Conservation (phyloP, 2,329 filamentous ascomycete species). For the Pseudogymnoascus sp. region DNA sequence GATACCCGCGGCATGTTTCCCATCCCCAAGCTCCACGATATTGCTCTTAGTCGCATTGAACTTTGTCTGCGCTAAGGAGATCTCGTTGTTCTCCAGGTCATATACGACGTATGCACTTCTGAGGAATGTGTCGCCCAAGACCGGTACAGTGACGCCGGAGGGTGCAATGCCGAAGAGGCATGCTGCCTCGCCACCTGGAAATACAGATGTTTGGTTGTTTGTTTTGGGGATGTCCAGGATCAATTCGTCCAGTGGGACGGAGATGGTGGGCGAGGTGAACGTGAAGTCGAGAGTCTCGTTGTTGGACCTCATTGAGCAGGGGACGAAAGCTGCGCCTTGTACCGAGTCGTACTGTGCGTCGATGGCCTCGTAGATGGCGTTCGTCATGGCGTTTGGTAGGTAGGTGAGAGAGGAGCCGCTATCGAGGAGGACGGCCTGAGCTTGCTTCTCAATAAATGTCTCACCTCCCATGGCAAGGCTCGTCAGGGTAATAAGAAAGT, state of each 20-base stretch:
- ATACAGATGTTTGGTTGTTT: conserved; percentile 40
- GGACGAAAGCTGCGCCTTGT: conserved; percentile 51
- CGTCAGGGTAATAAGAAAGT: conserved; percentile 65
- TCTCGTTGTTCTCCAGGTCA: conserved; percentile 62
- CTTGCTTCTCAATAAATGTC: conserved; percentile 39
- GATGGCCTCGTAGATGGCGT: conserved; percentile 49
- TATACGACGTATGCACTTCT: conserved; percentile 70
- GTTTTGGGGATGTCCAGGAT: conserved; percentile 43
- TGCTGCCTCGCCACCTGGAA: conserved; percentile 44
- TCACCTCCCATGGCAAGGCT: conserved; percentile 39
- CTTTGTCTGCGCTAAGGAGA: conserved; percentile 60
- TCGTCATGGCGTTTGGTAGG: conserved; percentile 48
- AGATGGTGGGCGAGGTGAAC: conserved; percentile 47
- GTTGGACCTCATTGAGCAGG: conserved; percentile 43
- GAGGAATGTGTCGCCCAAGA: conserved; percentile 68
- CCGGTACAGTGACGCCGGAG: conserved; percentile 44
- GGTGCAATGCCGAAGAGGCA: conserved; percentile 63
- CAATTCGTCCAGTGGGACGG: conserved; percentile 50
- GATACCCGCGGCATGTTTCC: conserved; percentile 43
- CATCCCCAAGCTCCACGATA: conserved; percentile 47
- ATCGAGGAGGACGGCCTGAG: conserved; percentile 60
- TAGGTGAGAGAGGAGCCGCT: conserved; percentile 62
- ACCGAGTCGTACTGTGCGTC: conserved; percentile 49
- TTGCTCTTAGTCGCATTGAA: conserved; percentile 47
- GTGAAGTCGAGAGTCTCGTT: conserved; percentile 41